Conservation (phyloP, 305 asterid species). For the Solanum hybrid region DNA sequence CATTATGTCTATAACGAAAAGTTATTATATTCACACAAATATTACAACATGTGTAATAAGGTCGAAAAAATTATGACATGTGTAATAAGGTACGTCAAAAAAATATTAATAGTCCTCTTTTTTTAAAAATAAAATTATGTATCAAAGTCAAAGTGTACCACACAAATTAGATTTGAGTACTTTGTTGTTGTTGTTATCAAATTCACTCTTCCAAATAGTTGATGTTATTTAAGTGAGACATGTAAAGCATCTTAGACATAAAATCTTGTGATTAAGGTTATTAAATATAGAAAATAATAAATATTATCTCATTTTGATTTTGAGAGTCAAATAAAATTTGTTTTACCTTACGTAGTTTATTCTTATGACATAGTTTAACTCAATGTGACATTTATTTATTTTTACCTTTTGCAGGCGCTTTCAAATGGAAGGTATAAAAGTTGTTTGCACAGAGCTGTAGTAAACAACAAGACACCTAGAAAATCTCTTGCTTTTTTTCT, state of each 20-base stretch:
- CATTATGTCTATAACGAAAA: not conserved
- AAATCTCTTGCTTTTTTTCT: constrained; percentile 57
- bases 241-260: not conserved
- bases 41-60: not conserved
- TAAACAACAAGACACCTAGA: constrained; percentile 41
- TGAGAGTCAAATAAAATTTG: no score
- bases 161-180: not conserved
- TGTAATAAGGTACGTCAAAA: not conserved
- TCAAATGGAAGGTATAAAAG: constrained; percentile 51
- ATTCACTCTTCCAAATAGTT: not conserved
- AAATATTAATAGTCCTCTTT: not conserved
- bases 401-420: constrained; percentile 32
- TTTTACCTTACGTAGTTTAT: not conserved
- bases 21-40: not conserved
- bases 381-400: not conserved
- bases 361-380: not conserved
- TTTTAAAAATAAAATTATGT: no score
- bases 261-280: not conserved
- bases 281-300: no score
- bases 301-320: no score
- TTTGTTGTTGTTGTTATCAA: no score
- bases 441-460: constrained; percentile 65
- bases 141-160: not conserved
- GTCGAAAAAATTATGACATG: not conserved
- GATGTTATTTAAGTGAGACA: not conserved